Evolutionary conservation across 176 grass and related monocot genomes (phyloP).

Genomic region (Melocanna baccifera): DNA sequence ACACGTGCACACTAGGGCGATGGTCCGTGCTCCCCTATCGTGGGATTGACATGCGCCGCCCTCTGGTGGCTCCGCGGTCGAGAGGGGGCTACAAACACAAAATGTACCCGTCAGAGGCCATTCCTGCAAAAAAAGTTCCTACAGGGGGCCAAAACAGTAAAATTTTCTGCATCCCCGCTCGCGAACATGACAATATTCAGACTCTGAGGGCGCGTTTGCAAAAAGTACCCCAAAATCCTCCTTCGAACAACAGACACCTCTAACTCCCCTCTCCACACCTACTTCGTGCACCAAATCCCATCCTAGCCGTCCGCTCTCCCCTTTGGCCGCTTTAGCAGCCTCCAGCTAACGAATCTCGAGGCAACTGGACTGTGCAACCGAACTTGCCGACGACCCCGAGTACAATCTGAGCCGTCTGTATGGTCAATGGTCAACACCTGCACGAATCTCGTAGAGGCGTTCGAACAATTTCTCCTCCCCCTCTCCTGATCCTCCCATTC

Average conservation of each 20-base stretch:
- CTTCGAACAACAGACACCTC: neutral
- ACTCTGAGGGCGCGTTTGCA: neutral
- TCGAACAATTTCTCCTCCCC: neutral
- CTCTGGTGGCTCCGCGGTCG: too few species aligned
- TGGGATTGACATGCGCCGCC: too few species aligned
- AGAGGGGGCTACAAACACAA: too few species aligned
- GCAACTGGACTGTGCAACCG: neutral
- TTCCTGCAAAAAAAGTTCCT: too few species aligned
- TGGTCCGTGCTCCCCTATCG: too few species aligned
- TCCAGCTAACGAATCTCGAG: neutral
- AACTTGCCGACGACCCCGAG: neutral
- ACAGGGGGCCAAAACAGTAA: too few species aligned
- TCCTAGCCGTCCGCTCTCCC: too few species aligned
- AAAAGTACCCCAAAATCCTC: neutral
- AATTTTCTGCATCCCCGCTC: too few species aligned
- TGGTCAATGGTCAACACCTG: neutral
- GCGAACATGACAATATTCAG: neutral
- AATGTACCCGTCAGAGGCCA: too few species aligned
- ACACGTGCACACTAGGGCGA: too few species aligned
- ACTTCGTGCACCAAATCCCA: too few species aligned
- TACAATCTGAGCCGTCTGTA: neutral
- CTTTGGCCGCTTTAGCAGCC: neutral
- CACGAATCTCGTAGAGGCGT: conserved; percentile 1
- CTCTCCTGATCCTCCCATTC: neutral
- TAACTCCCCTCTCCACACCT: neutral